Conservation (phyloP, 352 stramenopile genomes). For the Paralagenidium karlingii region DNA sequence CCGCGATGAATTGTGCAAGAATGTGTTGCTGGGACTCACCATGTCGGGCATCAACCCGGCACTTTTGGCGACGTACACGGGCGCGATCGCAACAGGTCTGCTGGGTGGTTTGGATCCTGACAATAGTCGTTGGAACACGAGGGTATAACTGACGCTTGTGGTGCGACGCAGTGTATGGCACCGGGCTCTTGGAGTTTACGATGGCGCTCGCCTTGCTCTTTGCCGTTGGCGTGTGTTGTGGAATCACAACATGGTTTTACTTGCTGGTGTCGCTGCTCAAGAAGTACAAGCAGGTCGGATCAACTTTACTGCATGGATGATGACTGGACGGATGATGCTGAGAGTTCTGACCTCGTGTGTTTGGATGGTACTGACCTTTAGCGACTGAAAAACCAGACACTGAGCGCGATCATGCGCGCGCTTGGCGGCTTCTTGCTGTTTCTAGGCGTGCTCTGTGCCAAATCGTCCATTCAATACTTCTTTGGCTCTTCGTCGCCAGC, state of each 20-base stretch:
- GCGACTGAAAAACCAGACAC: slow-evolving; percentile 77
- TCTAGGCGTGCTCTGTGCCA: slow-evolving; percentile 66
- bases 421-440: slow-evolving; percentile 77
- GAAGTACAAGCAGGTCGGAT: slow-evolving; percentile 81
- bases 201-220: slow-evolving; percentile 78
- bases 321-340: not conserved
- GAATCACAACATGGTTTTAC: slow-evolving; percentile 85
- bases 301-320: too few relatives aligned
- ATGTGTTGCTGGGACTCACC: slow-evolving; percentile 72
- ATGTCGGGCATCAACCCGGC: slow-evolving; percentile 84
- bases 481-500: slow-evolving; percentile 26
- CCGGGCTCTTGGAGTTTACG: slow-evolving; percentile 79
- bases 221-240: slow-evolving; percentile 63
- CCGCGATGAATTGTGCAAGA: slow-evolving; percentile 63
- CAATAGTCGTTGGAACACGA: too few relatives aligned
- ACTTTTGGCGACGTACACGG: slow-evolving; percentile 75
- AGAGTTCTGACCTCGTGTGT: not conserved
- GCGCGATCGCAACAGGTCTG: slow-evolving; percentile 73
- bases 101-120: too few relatives aligned
- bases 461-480: slow-evolving; percentile 81
- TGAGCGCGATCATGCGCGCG: slow-evolving; percentile 68
- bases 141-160: too few relatives aligned
- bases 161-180: slow-evolving; percentile 56
- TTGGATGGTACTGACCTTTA: slow-evolving; percentile 7
- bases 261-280: slow-evolving; percentile 71